A percentile compares a stretch with the other conserved stretches of the same genome.
Conservation (phyloP, 352 stramenopile genomes). For the Elongisporangium prolatum region DNA sequence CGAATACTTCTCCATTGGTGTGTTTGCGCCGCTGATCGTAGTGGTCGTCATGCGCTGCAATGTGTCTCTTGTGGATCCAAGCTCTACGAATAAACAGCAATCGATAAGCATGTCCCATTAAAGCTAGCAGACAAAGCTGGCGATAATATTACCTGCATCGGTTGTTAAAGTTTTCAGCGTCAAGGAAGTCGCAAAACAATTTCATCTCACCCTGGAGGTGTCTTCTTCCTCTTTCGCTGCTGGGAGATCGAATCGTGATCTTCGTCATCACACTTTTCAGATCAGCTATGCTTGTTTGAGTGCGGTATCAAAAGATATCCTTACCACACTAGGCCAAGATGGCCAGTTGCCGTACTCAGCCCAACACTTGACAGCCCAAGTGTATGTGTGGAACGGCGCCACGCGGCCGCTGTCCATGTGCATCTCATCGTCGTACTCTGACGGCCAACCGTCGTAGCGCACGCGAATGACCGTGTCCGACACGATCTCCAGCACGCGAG, state of each 20-base stretch:
- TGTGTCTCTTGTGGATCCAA: conserved; percentile 21
- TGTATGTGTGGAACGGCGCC: conserved; percentile 65
- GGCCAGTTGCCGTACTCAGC: conserved; percentile 66
- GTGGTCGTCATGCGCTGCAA: conserved; percentile 15
- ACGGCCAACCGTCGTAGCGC: conserved; percentile 65
- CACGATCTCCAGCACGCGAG: conserved; percentile 28
- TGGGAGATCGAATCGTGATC: background rate
- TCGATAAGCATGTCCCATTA: too few species aligned
- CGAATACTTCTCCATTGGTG: conserved; percentile 25
- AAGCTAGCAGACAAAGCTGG: too few species aligned
- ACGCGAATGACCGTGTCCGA: conserved; percentile 14
- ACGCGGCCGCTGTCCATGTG: conserved; percentile 40
- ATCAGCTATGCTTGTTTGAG: background rate
- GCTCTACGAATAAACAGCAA: conserved; percentile 14
- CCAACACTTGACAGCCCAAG: conserved; percentile 70
- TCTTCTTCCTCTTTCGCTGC: background rate
- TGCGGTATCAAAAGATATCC: background rate
- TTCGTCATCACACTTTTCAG: background rate
- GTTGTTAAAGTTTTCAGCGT: background rate
- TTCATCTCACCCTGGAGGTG: background rate
- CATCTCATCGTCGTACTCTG: conserved; percentile 55
- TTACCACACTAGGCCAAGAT: conserved; percentile 35
- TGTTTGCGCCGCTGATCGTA: conserved; percentile 21
- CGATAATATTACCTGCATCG: background rate
- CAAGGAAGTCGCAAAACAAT: background rate